phyloP scores from a whole-genome alignment of 768 basidiomycete genomes.

The Agrocybe praecox region DNA sequence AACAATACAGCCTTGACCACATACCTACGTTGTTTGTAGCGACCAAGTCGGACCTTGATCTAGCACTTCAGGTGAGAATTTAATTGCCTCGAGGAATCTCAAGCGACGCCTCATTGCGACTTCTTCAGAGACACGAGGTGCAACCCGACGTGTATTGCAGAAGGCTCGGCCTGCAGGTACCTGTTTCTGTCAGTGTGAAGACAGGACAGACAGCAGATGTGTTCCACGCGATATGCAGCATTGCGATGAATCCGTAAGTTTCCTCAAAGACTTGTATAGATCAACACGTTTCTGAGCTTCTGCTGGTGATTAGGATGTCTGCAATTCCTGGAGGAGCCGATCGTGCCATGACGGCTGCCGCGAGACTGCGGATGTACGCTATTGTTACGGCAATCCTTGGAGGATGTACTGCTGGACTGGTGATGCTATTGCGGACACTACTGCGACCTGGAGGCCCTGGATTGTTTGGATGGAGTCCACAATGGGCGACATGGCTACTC shows the following conservation, averaged over 20 bases:
- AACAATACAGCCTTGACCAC: conserved; percentile 95
- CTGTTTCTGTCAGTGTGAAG: conserved; percentile 91
- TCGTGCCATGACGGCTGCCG: conserved; percentile 70
- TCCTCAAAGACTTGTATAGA: conserved; percentile 2
- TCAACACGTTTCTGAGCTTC: conserved; percentile 22
- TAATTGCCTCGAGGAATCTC: neutral
- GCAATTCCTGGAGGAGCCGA: conserved; percentile 86
- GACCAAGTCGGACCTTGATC: conserved; percentile 97
- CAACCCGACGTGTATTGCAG: conserved; percentile 98
- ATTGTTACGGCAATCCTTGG: conserved; percentile 74
- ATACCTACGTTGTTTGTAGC: conserved; percentile 97
- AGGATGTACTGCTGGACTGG: conserved; percentile 70
- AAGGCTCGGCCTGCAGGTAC: conserved; percentile 86
- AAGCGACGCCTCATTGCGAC: conserved; percentile 5
- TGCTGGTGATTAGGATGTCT: conserved; percentile 42
- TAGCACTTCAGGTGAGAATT: conserved; percentile 80
- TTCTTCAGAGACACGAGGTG: conserved; percentile 86
- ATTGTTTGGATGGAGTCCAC: conserved; percentile 53
- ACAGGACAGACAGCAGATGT: conserved; percentile 85
- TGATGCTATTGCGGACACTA: conserved; percentile 72
- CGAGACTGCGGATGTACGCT: conserved; percentile 71
- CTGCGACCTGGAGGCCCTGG: conserved; percentile 60
- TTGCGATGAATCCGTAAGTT: conserved; percentile 85
- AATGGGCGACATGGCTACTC: conserved; percentile 71
- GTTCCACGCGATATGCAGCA: conserved; percentile 81